Evolutionary conservation across 257 asterid genomes (phyloP).

Genomic region (Rubia yunnanensis): DNA sequence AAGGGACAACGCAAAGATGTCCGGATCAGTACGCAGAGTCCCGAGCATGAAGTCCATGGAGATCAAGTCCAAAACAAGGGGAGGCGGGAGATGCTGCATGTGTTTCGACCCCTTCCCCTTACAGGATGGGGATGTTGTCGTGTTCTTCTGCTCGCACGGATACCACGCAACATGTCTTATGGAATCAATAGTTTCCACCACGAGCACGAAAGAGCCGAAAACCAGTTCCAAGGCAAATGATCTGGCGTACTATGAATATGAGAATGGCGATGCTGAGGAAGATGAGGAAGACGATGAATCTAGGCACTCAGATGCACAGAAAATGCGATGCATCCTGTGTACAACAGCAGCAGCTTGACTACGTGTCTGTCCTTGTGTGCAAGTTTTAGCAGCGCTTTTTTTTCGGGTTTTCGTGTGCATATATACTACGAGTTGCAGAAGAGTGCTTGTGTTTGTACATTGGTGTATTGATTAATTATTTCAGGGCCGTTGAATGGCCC

Average conservation of each 20-base stretch:
- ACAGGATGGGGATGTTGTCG: conserved; percentile 49
- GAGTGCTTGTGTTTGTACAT: conserved; percentile 3
- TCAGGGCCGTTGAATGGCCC: conserved; percentile 3
- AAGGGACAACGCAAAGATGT: conserved; percentile 31
- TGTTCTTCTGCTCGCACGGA: conserved; percentile 93
- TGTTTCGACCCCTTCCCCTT: conserved; percentile 87
- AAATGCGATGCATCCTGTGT: conserved; percentile 85
- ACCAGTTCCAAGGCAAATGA: conserved; percentile 26
- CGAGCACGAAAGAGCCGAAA: conserved; percentile 33
- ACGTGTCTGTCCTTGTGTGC: conserved; percentile 1
- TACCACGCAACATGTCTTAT: conserved; percentile 74
- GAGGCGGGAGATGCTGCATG: conserved; percentile 87
- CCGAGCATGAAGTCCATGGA: conserved; percentile 44
- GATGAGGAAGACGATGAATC: conserved; percentile 24
- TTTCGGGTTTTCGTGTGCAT: conserved; percentile 3
- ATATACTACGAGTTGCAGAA: conserved; percentile 10
- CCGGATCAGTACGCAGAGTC: conserved; percentile 36
- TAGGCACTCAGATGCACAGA: conserved; percentile 35
- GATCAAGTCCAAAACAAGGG: conserved; percentile 73
- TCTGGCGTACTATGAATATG: conserved; percentile 41
- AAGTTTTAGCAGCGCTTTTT: conserved; percentile 15
- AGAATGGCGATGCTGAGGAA: conserved; percentile 33
- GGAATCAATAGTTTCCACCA: conserved; percentile 57
- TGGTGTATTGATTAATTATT: neutral
- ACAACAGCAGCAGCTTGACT: conserved; percentile 90